Base-by-base conservation (phyloP, 371 early-diverging fungal species). In the Syncephalis fuscata region DNA sequence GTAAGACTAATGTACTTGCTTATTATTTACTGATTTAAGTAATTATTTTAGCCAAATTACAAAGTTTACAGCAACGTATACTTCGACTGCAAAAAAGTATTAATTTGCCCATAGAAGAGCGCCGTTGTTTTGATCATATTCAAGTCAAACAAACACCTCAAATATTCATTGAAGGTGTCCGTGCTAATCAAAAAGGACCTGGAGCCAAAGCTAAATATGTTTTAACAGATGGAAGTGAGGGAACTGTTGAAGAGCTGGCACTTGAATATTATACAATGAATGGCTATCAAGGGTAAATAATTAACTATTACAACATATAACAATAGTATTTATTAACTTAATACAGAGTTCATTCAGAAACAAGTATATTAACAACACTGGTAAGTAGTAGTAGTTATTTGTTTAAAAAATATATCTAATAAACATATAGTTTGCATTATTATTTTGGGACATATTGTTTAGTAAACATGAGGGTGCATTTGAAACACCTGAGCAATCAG, bases 381-480 rank as follows among this genome's bases (percentile, higher is more conserved):
- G 32, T 32, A 32, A 32, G 32, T 32, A n/a, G n/a, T n/a, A n/a
- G n/a, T n/a, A n/a, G n/a, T n/a, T n/a, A n/a, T n/a, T n/a, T n/a
- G n/a, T n/a, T n/a, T n/a, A n/a, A n/a, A n/a, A n/a, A n/a, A n/a
- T n/a, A n/a, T n/a, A n/a, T n/a, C n/a, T n/a, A n/a, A n/a, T n/a
- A n/a, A n/a, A n/a, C n/a, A n/a, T n/a, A n/a, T n/a, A n/a, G n/a
- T 80, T 80, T 55, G 63, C 63, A 3, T 54, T 82, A 1, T 54
- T 82, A 16, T 80, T 85, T 50, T 85, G 82, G 82, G 81, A 83
- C 46, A 67, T 82, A 22, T 57, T 85, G 3, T 83, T 80, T 56
- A 60, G 68, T 0, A 60, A 68, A 7, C 58, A 66, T 9, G 71
- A 78, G n/a, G 83, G 79, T 21, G 79, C 78, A 1, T 79, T 85